These are phyloP conservation scores for Termitomyces sp. DNA, from an alignment of 768 basidiomycete genomes.

Conservation along the genomic window DNA sequence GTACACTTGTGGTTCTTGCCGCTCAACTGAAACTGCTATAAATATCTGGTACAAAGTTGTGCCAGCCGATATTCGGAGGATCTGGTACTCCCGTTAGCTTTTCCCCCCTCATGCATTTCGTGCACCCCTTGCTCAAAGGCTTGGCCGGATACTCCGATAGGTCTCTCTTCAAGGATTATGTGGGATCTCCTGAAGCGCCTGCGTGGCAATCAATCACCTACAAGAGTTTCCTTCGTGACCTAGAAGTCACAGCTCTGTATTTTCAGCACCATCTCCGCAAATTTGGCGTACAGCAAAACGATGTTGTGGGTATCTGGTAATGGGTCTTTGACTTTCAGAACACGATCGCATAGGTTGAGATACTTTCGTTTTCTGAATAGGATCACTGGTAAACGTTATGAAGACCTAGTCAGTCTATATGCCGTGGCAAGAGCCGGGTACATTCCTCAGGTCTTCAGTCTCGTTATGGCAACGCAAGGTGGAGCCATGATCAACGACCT, in stretches of 20 bases:
- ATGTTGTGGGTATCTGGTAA: constrained; percentile 9
- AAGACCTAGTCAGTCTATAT: constrained; percentile 6
- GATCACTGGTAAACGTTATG: constrained; percentile 3
- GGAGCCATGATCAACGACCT: constrained; percentile 5
- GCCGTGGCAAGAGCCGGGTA: constrained; percentile 5
- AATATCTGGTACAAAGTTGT: too few relatives aligned
- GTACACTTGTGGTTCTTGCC: too few relatives aligned
- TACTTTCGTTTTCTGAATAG: background rate
- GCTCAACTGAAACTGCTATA: too few relatives aligned
- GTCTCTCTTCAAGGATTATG: constrained; percentile 6
- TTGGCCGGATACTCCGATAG: background rate
- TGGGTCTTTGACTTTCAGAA: background rate
- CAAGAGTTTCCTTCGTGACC: background rate
- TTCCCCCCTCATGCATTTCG: constrained; percentile 13
- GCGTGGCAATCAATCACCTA: constrained; percentile 5
- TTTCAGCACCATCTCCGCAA: background rate
- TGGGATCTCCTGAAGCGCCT: background rate
- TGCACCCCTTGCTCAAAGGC: background rate
- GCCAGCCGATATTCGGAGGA: too few relatives aligned
- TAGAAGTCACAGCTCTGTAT: background rate
- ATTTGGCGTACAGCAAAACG: background rate
- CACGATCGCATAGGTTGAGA: background rate
- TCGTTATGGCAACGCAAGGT: background rate
- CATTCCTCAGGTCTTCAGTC: constrained; percentile 7
- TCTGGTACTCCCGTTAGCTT: too few relatives aligned